Conservation (phyloP, 176 grass and related monocot species). For the Phyllostachys edulis region DNA sequence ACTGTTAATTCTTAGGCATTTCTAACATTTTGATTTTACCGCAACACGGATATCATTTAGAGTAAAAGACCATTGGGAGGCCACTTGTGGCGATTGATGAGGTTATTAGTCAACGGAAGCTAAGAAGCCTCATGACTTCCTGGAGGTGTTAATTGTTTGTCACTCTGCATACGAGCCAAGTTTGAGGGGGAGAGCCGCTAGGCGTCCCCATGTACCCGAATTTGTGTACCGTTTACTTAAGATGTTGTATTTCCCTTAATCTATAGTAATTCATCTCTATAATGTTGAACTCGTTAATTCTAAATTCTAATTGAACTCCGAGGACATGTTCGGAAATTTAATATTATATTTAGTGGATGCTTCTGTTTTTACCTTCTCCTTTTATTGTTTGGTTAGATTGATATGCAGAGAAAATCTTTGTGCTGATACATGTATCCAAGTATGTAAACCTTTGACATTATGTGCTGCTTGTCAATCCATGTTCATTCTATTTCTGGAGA, state of each 20-base stretch:
- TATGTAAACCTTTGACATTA: not conserved
- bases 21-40: slow-evolving; percentile 42
- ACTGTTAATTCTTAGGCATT: slow-evolving; percentile 44
- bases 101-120: slow-evolving; percentile 29
- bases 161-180: slow-evolving; percentile 31
- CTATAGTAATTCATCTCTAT: slow-evolving; percentile 39
- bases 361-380: not conserved
- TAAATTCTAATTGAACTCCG: slow-evolving; percentile 35
- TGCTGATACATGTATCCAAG: not conserved
- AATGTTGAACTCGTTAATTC: slow-evolving; percentile 43
- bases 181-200: slow-evolving; percentile 29
- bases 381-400: slow-evolving; percentile 13
- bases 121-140: slow-evolving; percentile 35
- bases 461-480: not conserved
- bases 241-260: slow-evolving; percentile 52
- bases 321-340: slow-evolving; percentile 13
- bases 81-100: slow-evolving; percentile 23
- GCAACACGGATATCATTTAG: slow-evolving; percentile 37
- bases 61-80: slow-evolving; percentile 37
- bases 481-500: not conserved
- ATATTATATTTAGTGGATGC: slow-evolving; percentile 27
- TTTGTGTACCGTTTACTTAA: slow-evolving; percentile 53
- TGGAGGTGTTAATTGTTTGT: slow-evolving; percentile 32
- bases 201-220: slow-evolving; percentile 47
- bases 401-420: not conserved